Evolutionary conservation across 2,329 filamentous ascomycete genomes (phyloP).

Genomic region (Alternaria ventricosa): DNA sequence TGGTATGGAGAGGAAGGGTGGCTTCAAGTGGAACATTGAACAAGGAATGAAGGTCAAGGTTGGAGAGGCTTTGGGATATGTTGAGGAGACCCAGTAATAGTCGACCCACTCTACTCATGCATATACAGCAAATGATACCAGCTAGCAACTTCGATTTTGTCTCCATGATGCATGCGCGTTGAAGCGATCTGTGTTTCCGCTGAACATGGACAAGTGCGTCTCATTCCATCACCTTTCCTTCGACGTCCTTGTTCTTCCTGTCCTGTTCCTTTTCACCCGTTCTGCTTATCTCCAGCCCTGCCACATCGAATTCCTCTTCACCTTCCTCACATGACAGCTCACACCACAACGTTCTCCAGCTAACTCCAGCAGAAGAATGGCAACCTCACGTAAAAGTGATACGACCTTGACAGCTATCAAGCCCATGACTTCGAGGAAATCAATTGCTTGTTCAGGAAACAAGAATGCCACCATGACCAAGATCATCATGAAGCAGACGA

Average conservation of each 20-base stretch:
- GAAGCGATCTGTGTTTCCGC: neutral
- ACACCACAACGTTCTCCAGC: too few species aligned
- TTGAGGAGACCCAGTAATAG: constrained; percentile 55
- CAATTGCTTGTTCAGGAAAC: rapidly evolving
- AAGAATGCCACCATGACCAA: neutral
- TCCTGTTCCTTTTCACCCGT: neutral
- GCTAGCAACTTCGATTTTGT: neutral
- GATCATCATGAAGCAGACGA: neutral
- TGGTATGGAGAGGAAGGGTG: constrained; percentile 63
- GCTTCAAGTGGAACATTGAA: constrained; percentile 86
- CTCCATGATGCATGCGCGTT: neutral
- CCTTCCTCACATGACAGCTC: too few species aligned
- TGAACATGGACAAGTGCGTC: neutral
- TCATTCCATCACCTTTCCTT: neutral
- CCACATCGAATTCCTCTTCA: too few species aligned
- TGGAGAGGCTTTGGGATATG: constrained; percentile 82
- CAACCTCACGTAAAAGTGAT: too few species aligned
- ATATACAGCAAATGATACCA: constrained; percentile 2
- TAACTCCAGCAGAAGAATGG: too few species aligned
- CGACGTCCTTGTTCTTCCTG: neutral
- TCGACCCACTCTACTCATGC: neutral
- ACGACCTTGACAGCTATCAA: neutral
- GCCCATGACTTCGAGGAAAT: neutral
- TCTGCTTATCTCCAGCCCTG: neutral
- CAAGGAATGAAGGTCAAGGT: constrained; percentile 89